phyloP scores from a whole-genome alignment of 1,139 yeast species.

The Blastobotrys petasosporus region DNA sequence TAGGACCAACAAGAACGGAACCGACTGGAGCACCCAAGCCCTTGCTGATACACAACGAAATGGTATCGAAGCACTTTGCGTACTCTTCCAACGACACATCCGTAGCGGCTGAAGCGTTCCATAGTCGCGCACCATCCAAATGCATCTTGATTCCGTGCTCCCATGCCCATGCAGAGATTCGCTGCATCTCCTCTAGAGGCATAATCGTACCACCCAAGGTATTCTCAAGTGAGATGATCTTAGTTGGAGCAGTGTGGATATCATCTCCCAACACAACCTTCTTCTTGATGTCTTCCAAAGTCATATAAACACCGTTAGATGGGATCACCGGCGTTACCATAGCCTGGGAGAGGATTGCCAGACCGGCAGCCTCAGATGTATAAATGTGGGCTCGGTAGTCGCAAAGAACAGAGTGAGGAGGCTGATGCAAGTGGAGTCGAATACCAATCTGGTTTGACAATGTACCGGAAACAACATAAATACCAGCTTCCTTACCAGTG shows the following conservation, averaged over 20 bases:
- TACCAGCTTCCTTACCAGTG: slow-evolving; percentile 78
- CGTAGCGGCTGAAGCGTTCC: slow-evolving; percentile 81
- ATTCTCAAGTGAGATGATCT: slow-evolving; percentile 77
- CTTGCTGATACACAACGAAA: slow-evolving; percentile 83
- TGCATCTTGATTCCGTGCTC: slow-evolving; percentile 62
- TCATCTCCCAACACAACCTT: slow-evolving; percentile 70
- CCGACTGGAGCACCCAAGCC: slow-evolving; percentile 96
- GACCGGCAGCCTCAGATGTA: slow-evolving; percentile 83
- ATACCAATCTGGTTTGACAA: slow-evolving; percentile 84
- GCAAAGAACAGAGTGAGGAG: slow-evolving; percentile 80
- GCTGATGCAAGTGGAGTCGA: slow-evolving; percentile 70
- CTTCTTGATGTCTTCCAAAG: slow-evolving; percentile 68
- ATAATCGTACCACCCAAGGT: slow-evolving; percentile 78
- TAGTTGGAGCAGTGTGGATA: slow-evolving; percentile 85
- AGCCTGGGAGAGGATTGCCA: slow-evolving; percentile 84
- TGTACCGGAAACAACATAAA: slow-evolving; percentile 86
- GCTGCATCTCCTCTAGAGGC: slow-evolving; percentile 73
- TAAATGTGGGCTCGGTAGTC: slow-evolving; percentile 83
- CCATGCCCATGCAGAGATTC: slow-evolving; percentile 67
- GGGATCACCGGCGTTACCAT: slow-evolving; percentile 86
- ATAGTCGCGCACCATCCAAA: slow-evolving; percentile 92
- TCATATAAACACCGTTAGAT: slow-evolving; percentile 63
- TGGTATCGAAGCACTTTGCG: slow-evolving; percentile 77
- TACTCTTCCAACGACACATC: slow-evolving; percentile 65
- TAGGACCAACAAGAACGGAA: slow-evolving; percentile 71